Percentiles rank a stretch among this genome's conserved stretches.
Conservation (phyloP, 2,329 filamentous ascomycete genomes). For the Scedosporium boydii region DNA sequence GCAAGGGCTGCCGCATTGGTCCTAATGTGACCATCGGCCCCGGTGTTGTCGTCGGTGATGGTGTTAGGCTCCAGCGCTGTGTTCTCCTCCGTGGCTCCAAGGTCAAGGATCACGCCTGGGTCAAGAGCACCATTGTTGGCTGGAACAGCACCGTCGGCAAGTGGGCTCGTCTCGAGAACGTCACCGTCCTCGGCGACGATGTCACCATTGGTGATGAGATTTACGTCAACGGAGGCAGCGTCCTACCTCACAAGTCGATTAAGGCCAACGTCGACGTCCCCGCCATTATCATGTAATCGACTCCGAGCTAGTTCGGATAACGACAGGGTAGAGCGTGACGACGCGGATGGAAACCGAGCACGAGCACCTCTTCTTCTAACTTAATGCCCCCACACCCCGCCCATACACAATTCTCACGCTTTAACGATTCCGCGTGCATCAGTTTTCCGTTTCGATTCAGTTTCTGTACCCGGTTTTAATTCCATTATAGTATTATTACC, state of each 20-base stretch:
- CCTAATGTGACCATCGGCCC: conserved; percentile 96
- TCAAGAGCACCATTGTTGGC: conserved; percentile 96
- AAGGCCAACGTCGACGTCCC: conserved; percentile 89
- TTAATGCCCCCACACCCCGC: neutral
- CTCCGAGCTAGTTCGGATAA: neutral
- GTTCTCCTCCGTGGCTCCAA: conserved; percentile 83
- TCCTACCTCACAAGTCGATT: conserved; percentile 97
- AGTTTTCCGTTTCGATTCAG: neutral
- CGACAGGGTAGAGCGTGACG: neutral
- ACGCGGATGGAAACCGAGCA: neutral
- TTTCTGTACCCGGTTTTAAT: neutral
- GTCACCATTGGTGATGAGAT: conserved; percentile 97
- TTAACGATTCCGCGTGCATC: neutral
- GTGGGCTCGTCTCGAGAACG: conserved; percentile 95
- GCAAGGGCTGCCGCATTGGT: conserved; percentile 96
- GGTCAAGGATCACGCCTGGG: conserved; percentile 97
- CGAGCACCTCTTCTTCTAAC: neutral
- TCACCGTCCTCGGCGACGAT: conserved; percentile 94
- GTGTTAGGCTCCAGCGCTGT: conserved; percentile 86
- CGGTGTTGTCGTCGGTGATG: conserved; percentile 84
- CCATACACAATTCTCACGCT: neutral
- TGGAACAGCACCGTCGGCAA: conserved; percentile 96
- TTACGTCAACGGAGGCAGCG: conserved; percentile 93
- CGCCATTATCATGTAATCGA: conserved; percentile 54
- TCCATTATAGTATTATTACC: conserved; percentile 2